Base-by-base conservation (phyloP, 495 filamentous ascomycete genomes). In the Lentithecium fluviatile region DNA sequence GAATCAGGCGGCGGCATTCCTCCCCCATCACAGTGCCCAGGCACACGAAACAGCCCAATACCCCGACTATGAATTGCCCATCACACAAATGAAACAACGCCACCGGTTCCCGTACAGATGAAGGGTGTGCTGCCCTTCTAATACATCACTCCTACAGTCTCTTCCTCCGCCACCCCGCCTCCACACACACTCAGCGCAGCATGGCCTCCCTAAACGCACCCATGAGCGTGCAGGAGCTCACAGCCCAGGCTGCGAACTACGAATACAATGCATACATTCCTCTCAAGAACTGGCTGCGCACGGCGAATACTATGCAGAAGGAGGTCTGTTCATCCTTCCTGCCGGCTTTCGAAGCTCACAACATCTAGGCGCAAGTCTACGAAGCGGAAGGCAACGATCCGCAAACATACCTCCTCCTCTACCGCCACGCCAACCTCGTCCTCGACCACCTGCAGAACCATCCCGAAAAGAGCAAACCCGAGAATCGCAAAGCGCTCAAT, bases 361-460 rank as follows among this genome's bases (percentile, higher is more conserved):
- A 38, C 29, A 36, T 25, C 40, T 38, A 91, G 85, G 87, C 88
- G 1, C 76, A 78, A 11, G 89, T 91, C 62, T 96, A 96, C 72
- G 82, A 92, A 68, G 82, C 77, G 19, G 95, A 98, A 75, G 85
- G 88, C 56, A 88, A 95, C 75, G 80, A 90, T 47, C 82, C 92
- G 58, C 88, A 93, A 69, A 86, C 93, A 1, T 98, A 94, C 74
- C 77, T 97, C 21, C 78, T 97, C 17, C 80, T 95, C 8, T 87
- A 91, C 61, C 85, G 94, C 70, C 90, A 92, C 74, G 86, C 88
- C 11, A 80, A 82, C 47, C 80, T 97, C 32, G 71, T 79, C 5
- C 54, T 80, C 21, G 66, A 70, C 13, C 52, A 75, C 34, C 69
- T 82, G 8, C 45, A 63, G 1, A 51, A 58, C 15, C 79, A 82